Base-by-base conservation (phyloP, 148 eudicot genomes). In the Heliamphora exappendiculata region DNA sequence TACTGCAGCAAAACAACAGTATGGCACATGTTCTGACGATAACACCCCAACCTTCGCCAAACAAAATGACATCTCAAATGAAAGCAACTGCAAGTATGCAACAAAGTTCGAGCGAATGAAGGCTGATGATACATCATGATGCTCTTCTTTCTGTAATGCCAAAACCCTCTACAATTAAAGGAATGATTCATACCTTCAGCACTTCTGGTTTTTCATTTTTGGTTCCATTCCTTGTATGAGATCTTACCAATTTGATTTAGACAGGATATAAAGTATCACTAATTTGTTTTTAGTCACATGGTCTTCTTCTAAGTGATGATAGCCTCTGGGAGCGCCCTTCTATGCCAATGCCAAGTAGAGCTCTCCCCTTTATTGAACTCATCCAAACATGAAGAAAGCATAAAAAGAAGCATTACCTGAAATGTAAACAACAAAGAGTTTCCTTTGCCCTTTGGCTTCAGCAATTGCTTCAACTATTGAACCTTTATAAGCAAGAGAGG, bases 401-500 rank as follows among this genome's bases (percentile, higher is more conserved):
- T 14, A 49, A 19, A 54, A 22, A 39, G 0, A 69, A 79, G 37
- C 60, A 67, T 55, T 72, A 87, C 92, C 90, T 79, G 90, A 82
- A 67, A 79, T 75, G 68, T 85, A 87, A 64, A 85, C 92, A 24
- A 87, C 87, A 78, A 89, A 85, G 51, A 87, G 84, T 76, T 89
- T 89, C 80, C 84, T 87, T 83, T 85, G 86, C 67, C 73, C 84
- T 76, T 85, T 89, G 74, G 92, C 87, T 81, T 85, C 86, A 71
- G 75, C 47, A 62, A 89, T 84, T 72, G 92, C 90, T 81, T 85
- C 89, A 55, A 45, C 12, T 60, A 89, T 81, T 4, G 92, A 83
- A 74, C 92, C 92, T 72, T 53, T 80, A 63, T 76, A 89, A 20
- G 86, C 86, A 34, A 87, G 87, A 68, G 85, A 82, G 10, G 86